Evolutionary conservation across 768 basidiomycete genomes (phyloP), one percentile per base, ranked within the genome.

Genomic region (Brasilioporus rufonigricans): DNA sequence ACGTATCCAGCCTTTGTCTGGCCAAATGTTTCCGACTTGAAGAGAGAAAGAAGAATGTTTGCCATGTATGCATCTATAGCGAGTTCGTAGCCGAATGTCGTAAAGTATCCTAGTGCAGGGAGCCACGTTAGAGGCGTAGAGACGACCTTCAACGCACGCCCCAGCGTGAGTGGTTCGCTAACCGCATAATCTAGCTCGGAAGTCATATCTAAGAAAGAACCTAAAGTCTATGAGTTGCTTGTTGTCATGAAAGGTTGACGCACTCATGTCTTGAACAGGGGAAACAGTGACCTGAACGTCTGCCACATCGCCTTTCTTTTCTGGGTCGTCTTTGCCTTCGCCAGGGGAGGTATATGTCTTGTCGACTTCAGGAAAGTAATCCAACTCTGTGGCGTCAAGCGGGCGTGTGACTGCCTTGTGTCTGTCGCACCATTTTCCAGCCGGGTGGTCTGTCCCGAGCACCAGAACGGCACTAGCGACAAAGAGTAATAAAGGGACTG

Each of bases 401-500:
- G 13, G 5, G 16, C 21, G 38, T 13, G 35, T 12, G n/a, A 47
- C 31, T 26, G 52, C 52, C 4, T 47, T 53, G 52, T 53, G 45
- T n/a, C 52, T 47, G 19, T 53, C 52, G 29, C 52, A 24, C 52
- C 52, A 53, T 33, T 39, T 53, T 21, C 52, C 52, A 39, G 45
- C 33, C 5, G 33, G 33, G 12, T 33, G 33, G 33, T 33, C 33
- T 4, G 33, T 33, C 33, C 33, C 33, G n/a, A 53, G 47, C n/a
- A 53, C 29, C 45, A 53, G 8, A 31, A 47, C 9, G 21, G 52
- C 26, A 1, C 10, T 5, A 2, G 81, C 81, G 8, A 76, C 71
- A 29, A 70, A 41, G 46, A 83, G 65, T 4, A 85, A 70, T 36
- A 79, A 66, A 1, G 83, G 83, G 0, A 80, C 79, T 4, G 83